These are phyloP conservation scores for Cyberlindnera mrakii DNA, from an alignment of 805 yeast species.

Conservation along the genomic window DNA sequence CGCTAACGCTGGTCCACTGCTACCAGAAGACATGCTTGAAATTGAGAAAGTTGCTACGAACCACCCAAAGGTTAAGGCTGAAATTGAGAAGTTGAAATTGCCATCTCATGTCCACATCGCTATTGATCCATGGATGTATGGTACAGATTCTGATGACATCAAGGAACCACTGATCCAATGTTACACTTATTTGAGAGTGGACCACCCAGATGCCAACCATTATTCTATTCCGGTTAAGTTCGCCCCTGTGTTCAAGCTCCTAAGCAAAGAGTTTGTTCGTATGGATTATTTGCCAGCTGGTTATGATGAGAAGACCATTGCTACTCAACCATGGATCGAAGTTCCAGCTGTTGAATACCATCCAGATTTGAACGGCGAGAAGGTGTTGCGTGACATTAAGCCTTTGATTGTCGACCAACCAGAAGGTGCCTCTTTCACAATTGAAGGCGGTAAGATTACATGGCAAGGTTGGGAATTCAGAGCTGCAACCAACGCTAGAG, in stretches of 20 bases:
- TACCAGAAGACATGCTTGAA: slow-evolving; percentile 55
- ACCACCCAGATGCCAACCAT: slow-evolving; percentile 68
- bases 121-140: slow-evolving; percentile 84
- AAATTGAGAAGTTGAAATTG: slow-evolving; percentile 59
- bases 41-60: slow-evolving; percentile 44
- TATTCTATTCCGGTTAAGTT: slow-evolving; percentile 69
- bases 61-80: slow-evolving; percentile 57
- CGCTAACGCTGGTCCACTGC: slow-evolving; percentile 66
- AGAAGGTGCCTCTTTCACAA: slow-evolving; percentile 68
- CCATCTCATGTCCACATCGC: slow-evolving; percentile 48
- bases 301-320: slow-evolving; percentile 47
- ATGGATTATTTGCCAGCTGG: slow-evolving; percentile 74
- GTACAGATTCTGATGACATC: slow-evolving; percentile 53
- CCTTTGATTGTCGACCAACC: slow-evolving; percentile 70
- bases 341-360: slow-evolving; percentile 66
- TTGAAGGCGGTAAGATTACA: slow-evolving; percentile 51
- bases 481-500: slow-evolving; percentile 65
- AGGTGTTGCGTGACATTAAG: slow-evolving; percentile 47
- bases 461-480: slow-evolving; percentile 88
- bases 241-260: slow-evolving; percentile 65
- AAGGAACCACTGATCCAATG: slow-evolving; percentile 61
- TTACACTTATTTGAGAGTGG: slow-evolving; percentile 66
- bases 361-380: slow-evolving; percentile 58
- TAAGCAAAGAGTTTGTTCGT: slow-evolving; percentile 55
- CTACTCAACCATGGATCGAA: slow-evolving; percentile 54